Percentiles rank a stretch among this genome's conserved stretches.
Conservation (phyloP, 441 rosid genomes). For the Mallotus japonicus region DNA sequence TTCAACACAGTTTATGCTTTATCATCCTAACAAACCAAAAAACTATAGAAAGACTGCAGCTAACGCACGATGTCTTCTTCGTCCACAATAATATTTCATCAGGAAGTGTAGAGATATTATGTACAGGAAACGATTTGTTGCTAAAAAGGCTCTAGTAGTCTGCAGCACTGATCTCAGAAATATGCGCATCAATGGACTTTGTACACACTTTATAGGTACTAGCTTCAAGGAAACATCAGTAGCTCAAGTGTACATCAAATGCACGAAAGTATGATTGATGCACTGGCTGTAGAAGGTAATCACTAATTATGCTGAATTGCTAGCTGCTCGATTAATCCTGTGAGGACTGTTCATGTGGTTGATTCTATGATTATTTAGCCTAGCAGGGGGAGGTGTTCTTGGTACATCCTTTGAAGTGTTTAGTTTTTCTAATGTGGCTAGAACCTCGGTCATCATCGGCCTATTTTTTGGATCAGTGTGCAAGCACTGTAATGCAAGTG, state of each 20-base stretch:
- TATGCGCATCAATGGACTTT: neutral
- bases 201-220: neutral
- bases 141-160: neutral
- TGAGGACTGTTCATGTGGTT: constrained; percentile 20
- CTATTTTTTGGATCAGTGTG: constrained; percentile 55
- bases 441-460: constrained; percentile 56
- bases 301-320: neutral
- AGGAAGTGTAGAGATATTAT: neutral
- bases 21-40: neutral
- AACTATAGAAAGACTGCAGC: neutral
- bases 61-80: neutral
- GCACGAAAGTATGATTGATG: neutral
- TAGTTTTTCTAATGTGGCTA: constrained; percentile 41
- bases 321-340: constrained; percentile 7
- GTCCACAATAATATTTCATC: neutral
- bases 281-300: neutral
- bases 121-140: neutral
- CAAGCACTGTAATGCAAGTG: constrained; percentile 66
- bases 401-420: constrained; percentile 27
- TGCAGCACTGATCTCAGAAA: neutral
- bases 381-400: constrained; percentile 26
- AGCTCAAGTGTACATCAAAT: too few relatives aligned
- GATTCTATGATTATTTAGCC: constrained; percentile 21
- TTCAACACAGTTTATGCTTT: neutral
- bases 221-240: too few relatives aligned